Base-by-base conservation (phyloP, 768 basidiomycete species). In the Pisolithus marmoratus region DNA sequence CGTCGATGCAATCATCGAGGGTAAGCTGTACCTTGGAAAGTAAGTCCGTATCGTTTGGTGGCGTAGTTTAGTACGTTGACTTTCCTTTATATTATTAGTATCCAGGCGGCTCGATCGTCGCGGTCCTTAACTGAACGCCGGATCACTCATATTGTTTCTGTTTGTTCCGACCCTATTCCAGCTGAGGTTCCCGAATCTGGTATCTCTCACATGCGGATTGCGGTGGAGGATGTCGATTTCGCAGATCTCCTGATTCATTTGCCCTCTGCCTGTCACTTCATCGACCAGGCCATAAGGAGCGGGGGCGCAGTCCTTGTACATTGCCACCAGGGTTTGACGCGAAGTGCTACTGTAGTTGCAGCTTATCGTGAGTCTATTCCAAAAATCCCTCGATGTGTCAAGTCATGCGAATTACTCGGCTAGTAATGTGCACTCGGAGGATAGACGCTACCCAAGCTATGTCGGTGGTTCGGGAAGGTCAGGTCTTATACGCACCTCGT, bases 101-200 rank as follows among this genome's bases (percentile, higher is more conserved):
- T 88, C 60, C 73, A 77, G 59, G 84, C 87, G 47, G 87, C 87
- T 27, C 77, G 77, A 57, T 86, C 87, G 34, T 78, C 85, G 23
- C 79, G 85, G 63, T 79, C 83, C 50, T 74, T 89, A 67, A 75
- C 80, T 46, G 86, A 89, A 66, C 82, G 83, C 58, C 80, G 80
- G 54, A 85, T 91, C 54, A 87, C 86, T 5, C 89, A 91, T 68
- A 82, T 90, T 47, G 65, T 91, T 17, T 90, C 87, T 43, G 87
- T 89, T 49, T 90, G 89, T 61, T 66, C 71, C 34, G 89, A 91
- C 50, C 74, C 75, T 5, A 85, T 87, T 46, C 85, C 85, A 41
- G 81, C 84, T 44, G 86, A 88, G 57, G 65, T 80, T 24, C 83
- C 84, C 22, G 79, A 82, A 60, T 87, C 84, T 54, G 85, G 85